Percentiles rank a stretch among this genome's conserved stretches.
These are phyloP conservation scores for Serendipita indica DNA, from an alignment of 768 basidiomycete species.

Conservation along the genomic window DNA sequence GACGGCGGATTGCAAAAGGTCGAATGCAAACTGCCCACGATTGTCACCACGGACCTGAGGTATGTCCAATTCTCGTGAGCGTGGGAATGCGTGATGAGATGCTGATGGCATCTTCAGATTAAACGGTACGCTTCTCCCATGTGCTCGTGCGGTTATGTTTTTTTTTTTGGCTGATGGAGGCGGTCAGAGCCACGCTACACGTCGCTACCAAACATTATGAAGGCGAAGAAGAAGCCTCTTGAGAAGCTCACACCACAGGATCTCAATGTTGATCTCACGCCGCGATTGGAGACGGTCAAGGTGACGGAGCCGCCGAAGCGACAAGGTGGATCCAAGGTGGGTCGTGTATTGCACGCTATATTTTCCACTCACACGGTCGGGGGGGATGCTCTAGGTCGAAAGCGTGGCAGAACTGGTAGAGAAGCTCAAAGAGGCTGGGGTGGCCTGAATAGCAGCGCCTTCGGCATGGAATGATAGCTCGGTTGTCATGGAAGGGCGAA, in stretches of 20 bases:
- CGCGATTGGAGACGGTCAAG: constrained; percentile 70
- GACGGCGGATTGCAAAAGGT: constrained; percentile 88
- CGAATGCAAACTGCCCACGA: constrained; percentile 59
- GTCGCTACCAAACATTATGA: constrained; percentile 94
- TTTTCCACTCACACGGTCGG: not conserved
- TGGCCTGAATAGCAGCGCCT: constrained; percentile 15
- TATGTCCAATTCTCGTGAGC: constrained; percentile 25
- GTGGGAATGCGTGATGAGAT: not conserved
- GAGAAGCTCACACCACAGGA: constrained; percentile 69
- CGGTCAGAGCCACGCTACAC: constrained; percentile 83
- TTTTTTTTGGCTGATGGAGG: not conserved
- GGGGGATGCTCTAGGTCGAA: constrained; percentile 35
- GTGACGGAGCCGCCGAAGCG: constrained; percentile 83
- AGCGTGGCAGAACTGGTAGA: constrained; percentile 79
- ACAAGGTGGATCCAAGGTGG: constrained; percentile 78
- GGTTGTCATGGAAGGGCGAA: not conserved
- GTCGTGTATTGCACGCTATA: constrained; percentile 13
- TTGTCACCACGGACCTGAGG: constrained; percentile 89
- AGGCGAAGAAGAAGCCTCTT: constrained; percentile 97
- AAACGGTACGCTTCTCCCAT: constrained; percentile 38
- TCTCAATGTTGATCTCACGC: constrained; percentile 70
- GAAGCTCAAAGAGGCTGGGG: constrained; percentile 80
- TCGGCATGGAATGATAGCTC: not conserved
- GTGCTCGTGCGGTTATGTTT: constrained; percentile 11
- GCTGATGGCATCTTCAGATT: constrained; percentile 30